phyloP scores from a whole-genome alignment of 306 rosid species.

The Fragaria vesca region DNA sequence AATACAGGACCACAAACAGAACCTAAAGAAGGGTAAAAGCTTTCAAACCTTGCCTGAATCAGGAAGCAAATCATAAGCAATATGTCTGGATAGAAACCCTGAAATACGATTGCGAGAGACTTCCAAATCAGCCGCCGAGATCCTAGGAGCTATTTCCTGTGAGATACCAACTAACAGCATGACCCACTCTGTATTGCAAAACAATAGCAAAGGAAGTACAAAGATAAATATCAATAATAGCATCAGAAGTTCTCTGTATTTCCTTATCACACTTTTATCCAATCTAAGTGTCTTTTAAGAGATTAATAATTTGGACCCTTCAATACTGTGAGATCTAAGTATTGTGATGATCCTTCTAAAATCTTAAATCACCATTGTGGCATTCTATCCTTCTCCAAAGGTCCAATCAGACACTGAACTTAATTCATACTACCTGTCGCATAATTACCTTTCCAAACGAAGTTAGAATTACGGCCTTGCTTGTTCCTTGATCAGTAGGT shows the following conservation, averaged over 20 bases:
- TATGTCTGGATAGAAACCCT: conserved; percentile 57
- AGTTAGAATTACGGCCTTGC: too few species aligned
- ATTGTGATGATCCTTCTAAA: not conserved
- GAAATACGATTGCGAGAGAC: conserved; percentile 66
- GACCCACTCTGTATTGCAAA: conserved; percentile 25
- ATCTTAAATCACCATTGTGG: not conserved
- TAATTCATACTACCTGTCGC: not conserved
- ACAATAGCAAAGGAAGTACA: not conserved
- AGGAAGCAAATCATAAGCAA: conserved; percentile 78
- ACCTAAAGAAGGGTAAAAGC: conserved; percentile 31
- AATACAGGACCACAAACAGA: conserved; percentile 8
- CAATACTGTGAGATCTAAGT: not conserved
- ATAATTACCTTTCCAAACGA: not conserved
- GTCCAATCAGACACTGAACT: not conserved
- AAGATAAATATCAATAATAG: not conserved
- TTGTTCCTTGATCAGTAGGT: too few species aligned
- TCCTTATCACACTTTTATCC: not conserved
- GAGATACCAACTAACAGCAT: conserved; percentile 32
- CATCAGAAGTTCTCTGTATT: not conserved
- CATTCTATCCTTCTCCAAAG: not conserved
- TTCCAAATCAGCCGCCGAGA: conserved; percentile 54
- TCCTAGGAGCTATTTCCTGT: conserved; percentile 59
- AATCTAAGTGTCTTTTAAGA: not conserved
- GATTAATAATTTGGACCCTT: not conserved
- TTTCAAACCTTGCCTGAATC: conserved; percentile 92